Evolutionary conservation across 163 green algal species (phyloP).

Genomic region (Trebouxiophyceae sp.): DNA sequence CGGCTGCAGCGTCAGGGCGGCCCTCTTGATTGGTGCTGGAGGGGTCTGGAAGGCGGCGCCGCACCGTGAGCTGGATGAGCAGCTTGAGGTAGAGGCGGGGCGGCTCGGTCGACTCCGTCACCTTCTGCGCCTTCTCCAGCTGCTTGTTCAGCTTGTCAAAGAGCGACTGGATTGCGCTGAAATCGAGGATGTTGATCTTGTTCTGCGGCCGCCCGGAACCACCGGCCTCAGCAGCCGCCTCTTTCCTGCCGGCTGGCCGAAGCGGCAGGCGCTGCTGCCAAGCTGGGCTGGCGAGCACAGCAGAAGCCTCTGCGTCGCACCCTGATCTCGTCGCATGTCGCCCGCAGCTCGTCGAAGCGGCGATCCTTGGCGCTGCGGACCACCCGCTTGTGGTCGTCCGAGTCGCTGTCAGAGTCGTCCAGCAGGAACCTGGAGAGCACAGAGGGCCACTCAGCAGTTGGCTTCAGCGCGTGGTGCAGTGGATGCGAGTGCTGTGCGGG

Average conservation of each 20-base stretch:
- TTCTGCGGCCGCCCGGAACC: slow-evolving; percentile 79
- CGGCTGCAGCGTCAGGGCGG: too few relatives aligned
- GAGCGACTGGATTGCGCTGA: slow-evolving; percentile 77
- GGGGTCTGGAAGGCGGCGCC: neutral
- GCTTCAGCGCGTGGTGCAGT: too few relatives aligned
- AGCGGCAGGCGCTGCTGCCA: too few relatives aligned
- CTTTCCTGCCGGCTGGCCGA: too few relatives aligned
- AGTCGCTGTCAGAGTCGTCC: slow-evolving; percentile 63
- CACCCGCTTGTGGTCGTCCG: slow-evolving; percentile 77
- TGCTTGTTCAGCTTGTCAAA: slow-evolving; percentile 98
- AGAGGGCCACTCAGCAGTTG: slow-evolving; percentile 4
- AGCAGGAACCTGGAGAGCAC: slow-evolving; percentile 73
- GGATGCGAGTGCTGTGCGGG: neutral
- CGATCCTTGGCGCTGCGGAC: slow-evolving; percentile 85
- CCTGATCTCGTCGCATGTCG: slow-evolving; percentile 79
- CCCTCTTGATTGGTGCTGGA: neutral
- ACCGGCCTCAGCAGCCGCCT: too few relatives aligned
- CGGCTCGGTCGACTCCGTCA: slow-evolving; percentile 25
- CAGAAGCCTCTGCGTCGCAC: too few relatives aligned
- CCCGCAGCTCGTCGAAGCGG: slow-evolving; percentile 75
- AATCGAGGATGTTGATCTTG: slow-evolving; percentile 99
- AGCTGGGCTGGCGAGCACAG: too few relatives aligned
- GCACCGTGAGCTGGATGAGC: slow-evolving; percentile 60
- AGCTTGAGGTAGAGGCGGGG: slow-evolving; percentile 82
- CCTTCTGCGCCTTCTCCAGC: slow-evolving; percentile 75